Base-by-base conservation (phyloP, 2,329 filamentous ascomycete species). In the Davidsoniella neocaledoniae region DNA sequence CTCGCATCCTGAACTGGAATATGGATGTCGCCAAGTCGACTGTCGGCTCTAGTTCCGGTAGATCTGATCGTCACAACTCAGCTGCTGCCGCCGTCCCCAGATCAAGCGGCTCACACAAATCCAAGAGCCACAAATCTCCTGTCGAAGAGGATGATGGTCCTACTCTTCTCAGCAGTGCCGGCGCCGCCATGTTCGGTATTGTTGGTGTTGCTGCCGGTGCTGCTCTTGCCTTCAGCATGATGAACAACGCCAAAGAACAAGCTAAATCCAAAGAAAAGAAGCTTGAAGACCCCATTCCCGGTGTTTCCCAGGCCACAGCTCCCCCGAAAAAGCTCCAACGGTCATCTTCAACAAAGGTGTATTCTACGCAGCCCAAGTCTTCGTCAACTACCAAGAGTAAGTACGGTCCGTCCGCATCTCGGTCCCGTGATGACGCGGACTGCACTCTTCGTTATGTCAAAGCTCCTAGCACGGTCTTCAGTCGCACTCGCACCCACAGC, bases 1-100 rank as follows among this genome's bases (percentile, higher is more conserved):
- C 60, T 54, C 68, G 66, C 42, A 67, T 73, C 50, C 59, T 74
- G 25, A 61, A 68, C 53, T 74, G 71, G 71, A 69, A 70, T 50
- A 66, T 68, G 55, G 66, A 70, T 59, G 62, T 68, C 43, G 64
- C 64, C 46, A 54, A 55, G 39, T 59, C 62, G 6, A 43, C 9
- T 26, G 29, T 36, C 3, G 44, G 43, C 21, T 47, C 48, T 37
- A 43, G 41, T 29, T 53, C 51, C 14, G 46, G 33, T 10, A 41
- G 6, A 2, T 33, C 29, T 33, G 29, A 33, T 12, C 29, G 29
- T 12, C 29, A 9, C 8, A 9, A 33, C 2, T 12, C 29, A 4
- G 29, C 44, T 43, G 26, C 43, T 38, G 38, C 50, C 36, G 38
- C 48, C 2, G 48, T 40, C 23, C 43, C 48, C 3, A 43, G 33